These are phyloP conservation scores for Fraxinus anomala DNA, from an alignment of 257 asterid species.

Conservation along the genomic window DNA sequence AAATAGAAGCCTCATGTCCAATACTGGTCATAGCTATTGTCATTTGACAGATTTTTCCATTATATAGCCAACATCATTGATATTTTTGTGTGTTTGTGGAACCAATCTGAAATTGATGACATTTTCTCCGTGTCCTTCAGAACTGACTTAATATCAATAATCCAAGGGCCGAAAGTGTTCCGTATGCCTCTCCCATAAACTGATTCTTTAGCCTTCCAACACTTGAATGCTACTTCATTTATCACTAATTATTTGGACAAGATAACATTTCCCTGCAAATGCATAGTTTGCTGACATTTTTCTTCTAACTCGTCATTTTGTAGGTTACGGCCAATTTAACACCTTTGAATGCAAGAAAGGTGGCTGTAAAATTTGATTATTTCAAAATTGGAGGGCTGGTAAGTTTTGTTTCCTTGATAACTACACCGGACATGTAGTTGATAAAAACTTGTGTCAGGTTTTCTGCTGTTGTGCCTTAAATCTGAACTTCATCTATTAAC, in stretches of 20 bases:
- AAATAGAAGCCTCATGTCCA: not conserved
- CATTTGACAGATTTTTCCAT: too few relatives aligned
- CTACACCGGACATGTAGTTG: too few relatives aligned
- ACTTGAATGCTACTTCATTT: not conserved
- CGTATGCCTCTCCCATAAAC: not conserved
- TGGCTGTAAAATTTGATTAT: constrained; percentile 51
- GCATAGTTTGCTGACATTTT: not conserved
- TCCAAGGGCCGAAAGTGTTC: not conserved
- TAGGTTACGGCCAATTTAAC: constrained; percentile 57
- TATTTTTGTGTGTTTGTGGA: not conserved
- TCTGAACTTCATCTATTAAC: too few relatives aligned
- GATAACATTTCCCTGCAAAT: not conserved
- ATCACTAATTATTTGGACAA: not conserved
- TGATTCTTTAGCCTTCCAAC: not conserved
- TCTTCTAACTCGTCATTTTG: constrained; percentile 5
- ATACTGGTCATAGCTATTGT: too few relatives aligned
- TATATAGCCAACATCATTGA: not conserved
- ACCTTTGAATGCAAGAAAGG: constrained; percentile 46
- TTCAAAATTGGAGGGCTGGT: constrained; percentile 57
- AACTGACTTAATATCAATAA: not conserved
- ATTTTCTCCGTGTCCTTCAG: not conserved
- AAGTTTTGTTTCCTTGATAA: constrained; percentile 14
- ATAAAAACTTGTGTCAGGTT: not conserved
- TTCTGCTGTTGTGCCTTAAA: not conserved
- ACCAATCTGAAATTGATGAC: not conserved